Evolutionary conservation across 352 stramenopile genomes (phyloP).

Genomic region (Phytophthora uliginosa): DNA sequence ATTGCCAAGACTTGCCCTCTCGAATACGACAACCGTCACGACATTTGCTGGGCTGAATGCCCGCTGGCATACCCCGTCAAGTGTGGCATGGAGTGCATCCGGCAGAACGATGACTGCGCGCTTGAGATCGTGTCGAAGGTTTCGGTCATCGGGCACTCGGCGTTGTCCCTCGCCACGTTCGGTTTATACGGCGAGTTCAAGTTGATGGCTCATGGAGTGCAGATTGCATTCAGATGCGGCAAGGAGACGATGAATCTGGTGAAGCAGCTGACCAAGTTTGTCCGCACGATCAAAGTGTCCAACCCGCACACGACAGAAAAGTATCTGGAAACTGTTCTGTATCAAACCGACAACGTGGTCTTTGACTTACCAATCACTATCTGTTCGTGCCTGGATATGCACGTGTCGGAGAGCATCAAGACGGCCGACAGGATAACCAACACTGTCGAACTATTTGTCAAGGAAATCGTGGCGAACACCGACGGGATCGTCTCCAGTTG

Average conservation of each 20-base stretch:
- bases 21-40: constrained; percentile 28
- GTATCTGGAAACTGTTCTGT: constrained; percentile 41
- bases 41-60: constrained; percentile 46
- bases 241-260: constrained; percentile 39
- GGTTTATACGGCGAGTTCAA: constrained; percentile 30
- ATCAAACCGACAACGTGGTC: constrained; percentile 47
- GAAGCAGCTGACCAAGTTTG: constrained; percentile 34
- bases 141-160: constrained; percentile 12
- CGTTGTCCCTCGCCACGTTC: constrained; percentile 29
- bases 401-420: constrained; percentile 30
- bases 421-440: constrained; percentile 37
- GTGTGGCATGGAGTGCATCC: constrained; percentile 49
- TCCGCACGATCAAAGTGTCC: constrained; percentile 29
- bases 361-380: constrained; percentile 54
- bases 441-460: constrained; percentile 34
- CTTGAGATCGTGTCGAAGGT: constrained; percentile 42
- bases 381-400: constrained; percentile 36
- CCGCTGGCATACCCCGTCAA: constrained; percentile 44
- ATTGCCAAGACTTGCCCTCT: constrained; percentile 34
- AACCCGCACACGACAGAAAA: constrained; percentile 37
- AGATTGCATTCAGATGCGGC: constrained; percentile 32
- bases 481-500: constrained; percentile 34
- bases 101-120: constrained; percentile 47
- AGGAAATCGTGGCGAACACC: constrained; percentile 38
- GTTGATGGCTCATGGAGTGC: constrained; percentile 30